Conservation (phyloP, 2,329 filamentous ascomycete species). For the Fusarium nisikadoi region DNA sequence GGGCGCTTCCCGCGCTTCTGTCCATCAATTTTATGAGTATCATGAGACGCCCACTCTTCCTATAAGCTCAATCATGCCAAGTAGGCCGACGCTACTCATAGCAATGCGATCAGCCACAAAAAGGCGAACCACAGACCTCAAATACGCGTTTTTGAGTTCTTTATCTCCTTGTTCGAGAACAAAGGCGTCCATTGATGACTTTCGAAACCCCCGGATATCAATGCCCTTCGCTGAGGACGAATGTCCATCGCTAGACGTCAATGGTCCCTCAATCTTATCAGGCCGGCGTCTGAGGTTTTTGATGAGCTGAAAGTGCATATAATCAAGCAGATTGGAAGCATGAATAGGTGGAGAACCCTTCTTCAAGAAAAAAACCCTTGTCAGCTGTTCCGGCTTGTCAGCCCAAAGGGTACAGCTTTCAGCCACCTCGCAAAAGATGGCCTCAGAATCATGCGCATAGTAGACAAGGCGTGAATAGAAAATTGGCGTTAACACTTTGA, state of each 20-base stretch:
- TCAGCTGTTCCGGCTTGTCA: constrained; percentile 64
- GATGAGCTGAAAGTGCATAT: constrained; percentile 56
- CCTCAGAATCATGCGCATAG: constrained; percentile 71
- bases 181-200: constrained; percentile 63
- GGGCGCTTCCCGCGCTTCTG: not conserved
- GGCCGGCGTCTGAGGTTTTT: constrained; percentile 57
- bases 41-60: constrained; percentile 44
- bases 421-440: constrained; percentile 68
- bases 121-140: constrained; percentile 51
- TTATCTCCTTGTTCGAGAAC: constrained; percentile 51
- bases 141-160: constrained; percentile 49
- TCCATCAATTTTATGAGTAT: not conserved
- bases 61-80: constrained; percentile 48
- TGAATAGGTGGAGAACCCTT: constrained; percentile 51
- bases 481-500: constrained; percentile 69
- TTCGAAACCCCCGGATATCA: constrained; percentile 60
- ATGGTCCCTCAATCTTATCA: constrained; percentile 52
- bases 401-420: constrained; percentile 69
- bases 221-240: constrained; percentile 23
- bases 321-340: constrained; percentile 52
- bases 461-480: constrained; percentile 75
- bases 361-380: constrained; percentile 52
- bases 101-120: constrained; percentile 58
- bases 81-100: constrained; percentile 48
- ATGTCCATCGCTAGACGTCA: constrained; percentile 51